These are phyloP conservation scores for Gossypium herbaceum DNA, from an alignment of 345 rosid genomes.

Conservation along the genomic window DNA sequence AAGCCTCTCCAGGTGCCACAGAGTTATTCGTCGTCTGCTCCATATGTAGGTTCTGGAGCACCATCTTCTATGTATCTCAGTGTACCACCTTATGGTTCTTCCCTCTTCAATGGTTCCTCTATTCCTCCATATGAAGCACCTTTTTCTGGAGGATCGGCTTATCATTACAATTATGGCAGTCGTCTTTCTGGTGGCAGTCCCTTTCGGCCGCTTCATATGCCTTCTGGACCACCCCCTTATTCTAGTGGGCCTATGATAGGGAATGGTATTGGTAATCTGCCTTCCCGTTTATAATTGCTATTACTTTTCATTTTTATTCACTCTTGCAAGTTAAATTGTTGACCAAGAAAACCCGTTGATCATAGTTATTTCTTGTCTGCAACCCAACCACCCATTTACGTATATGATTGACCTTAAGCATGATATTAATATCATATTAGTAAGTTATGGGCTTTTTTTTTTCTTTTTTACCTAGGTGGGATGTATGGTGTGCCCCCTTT, in stretches of 20 bases:
- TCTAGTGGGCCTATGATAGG: conserved; percentile 90
- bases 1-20: conserved; percentile 67
- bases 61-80: conserved; percentile 85
- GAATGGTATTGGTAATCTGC: conserved; percentile 40
- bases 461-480: conserved; percentile 46
- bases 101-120: conserved; percentile 70
- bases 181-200: conserved; percentile 82
- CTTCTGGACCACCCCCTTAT: conserved; percentile 75
- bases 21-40: conserved; percentile 59
- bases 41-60: conserved; percentile 73
- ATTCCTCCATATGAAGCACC: conserved; percentile 85
- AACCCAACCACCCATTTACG: neutral
- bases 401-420: neutral
- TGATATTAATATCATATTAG: neutral
- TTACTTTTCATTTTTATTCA: neutral
- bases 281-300: neutral
- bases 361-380: neutral
- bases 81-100: conserved; percentile 81
- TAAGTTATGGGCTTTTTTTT: neutral
- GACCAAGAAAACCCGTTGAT: neutral
- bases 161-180: conserved; percentile 71
- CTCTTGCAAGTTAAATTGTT: neutral
- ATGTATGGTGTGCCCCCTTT: conserved; percentile 87
- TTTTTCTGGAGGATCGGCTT: conserved; percentile 84
- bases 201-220: conserved; percentile 70